A percentile compares a stretch with the other conserved stretches of the same genome.
Conservation (phyloP, 169 alveolate species). For the Eimeria praecox region DNA sequence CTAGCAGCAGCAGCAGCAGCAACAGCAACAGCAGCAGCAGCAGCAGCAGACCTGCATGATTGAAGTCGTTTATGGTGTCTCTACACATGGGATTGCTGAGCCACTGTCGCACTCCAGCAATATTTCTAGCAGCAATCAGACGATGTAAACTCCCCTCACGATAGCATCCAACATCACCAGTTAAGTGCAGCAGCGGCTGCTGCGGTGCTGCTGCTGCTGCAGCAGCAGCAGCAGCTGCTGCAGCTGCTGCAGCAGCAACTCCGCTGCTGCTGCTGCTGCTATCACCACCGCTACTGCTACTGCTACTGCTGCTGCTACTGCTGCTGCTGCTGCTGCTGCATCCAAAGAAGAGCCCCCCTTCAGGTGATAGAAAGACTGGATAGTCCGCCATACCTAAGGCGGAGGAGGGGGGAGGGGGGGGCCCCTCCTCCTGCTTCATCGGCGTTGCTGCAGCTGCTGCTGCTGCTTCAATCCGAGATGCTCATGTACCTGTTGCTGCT, state of each 20-base stretch:
- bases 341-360: not conserved
- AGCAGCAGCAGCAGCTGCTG: too few relatives aligned
- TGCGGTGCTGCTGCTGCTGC: conserved; percentile 34
- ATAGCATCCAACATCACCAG: not conserved
- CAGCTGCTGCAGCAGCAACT: not conserved
- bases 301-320: not conserved
- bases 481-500: conserved; percentile 44
- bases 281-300: not conserved
- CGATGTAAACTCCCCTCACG: conserved; percentile 72
- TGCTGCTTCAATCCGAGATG: conserved; percentile 4
- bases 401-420: not conserved
- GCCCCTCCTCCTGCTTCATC: conserved; percentile 13
- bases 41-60: conserved; percentile 70
- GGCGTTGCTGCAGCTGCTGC: conserved; percentile 37
- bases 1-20: not conserved
- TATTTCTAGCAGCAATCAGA: conserved; percentile 67
- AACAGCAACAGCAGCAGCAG: conserved; percentile 22
- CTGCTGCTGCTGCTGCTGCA: conserved; percentile 49
- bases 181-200: conserved; percentile 64
- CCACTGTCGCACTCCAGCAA: conserved; percentile 78
- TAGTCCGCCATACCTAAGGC: conserved; percentile 49
- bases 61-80: conserved; percentile 74
- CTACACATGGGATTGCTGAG: conserved; percentile 74
- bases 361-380: conserved; percentile 14
- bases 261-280: conserved; percentile 3